These are phyloP conservation scores for Beta lomatogona DNA, from an alignment of 179 eudicot species.

Conservation along the genomic window DNA sequence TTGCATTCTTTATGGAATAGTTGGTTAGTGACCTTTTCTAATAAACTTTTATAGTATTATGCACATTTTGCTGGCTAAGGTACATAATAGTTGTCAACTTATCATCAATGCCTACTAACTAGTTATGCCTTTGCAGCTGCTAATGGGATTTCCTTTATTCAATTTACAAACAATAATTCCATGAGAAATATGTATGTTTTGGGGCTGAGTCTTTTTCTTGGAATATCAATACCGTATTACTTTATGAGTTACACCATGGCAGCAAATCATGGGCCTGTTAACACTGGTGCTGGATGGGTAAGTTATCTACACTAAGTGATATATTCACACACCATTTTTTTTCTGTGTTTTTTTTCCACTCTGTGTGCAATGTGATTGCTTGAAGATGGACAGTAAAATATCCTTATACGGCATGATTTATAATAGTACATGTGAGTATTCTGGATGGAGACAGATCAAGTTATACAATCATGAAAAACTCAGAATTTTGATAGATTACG, in stretches of 20 bases:
- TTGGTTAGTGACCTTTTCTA: conserved; percentile 52
- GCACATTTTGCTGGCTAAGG: neutral
- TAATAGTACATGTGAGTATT: no score
- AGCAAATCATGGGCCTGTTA: conserved; percentile 67
- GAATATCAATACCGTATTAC: conserved; percentile 90
- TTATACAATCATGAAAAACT: neutral
- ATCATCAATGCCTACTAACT: conserved; percentile 8
- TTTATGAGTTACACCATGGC: conserved; percentile 62
- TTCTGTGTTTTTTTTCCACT: neutral
- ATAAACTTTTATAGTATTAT: neutral
- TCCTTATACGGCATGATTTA: no score
- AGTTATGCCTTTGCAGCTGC: conserved; percentile 58
- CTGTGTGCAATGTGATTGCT: neutral
- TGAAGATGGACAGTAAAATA: neutral
- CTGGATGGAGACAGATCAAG: neutral
- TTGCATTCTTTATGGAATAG: conserved; percentile 83
- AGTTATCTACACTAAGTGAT: conserved; percentile 23
- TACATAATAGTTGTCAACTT: neutral
- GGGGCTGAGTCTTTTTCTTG: conserved; percentile 86
- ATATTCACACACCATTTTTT: neutral
- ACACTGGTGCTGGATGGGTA: conserved; percentile 89
- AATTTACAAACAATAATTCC: conserved; percentile 82
- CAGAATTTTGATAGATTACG: no score
- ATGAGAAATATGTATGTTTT: conserved; percentile 85
- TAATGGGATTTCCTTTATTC: conserved; percentile 75